Evolutionary conservation across 257 asterid species (phyloP), one percentile per base, ranked within the genome.

Genomic region (Solanum gandarillasii): DNA sequence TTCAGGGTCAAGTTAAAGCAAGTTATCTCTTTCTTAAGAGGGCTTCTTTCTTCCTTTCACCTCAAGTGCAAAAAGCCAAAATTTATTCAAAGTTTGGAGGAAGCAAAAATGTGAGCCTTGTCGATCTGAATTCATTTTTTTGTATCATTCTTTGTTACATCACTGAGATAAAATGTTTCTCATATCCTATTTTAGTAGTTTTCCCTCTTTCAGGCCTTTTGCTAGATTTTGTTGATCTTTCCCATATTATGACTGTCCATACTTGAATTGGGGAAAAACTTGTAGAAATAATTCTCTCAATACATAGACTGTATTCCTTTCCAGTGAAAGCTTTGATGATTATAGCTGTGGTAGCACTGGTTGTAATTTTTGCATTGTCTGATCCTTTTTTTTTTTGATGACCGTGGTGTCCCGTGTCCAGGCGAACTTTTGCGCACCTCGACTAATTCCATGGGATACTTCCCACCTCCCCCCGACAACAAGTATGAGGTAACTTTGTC

Each of bases 31-130:
- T 97, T 97, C 91, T 96, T 96, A 84, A 93, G 92, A 92, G 99
- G 99, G 38, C 98, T 97, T 88, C 92, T 97, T 90, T 93, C 96
- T 52, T 94, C 98, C 87, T 94, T 90, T 88, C 98, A 96, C 91
- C 92, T 94, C 83, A 97, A 97, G 94, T 97, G 99, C 96, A 96
- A 90, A 91, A 97, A 95, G 90, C 91, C 95, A 87, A 88, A 94
- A 60, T 97, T 97, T 90, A 86, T 90, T 78, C 91, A 87, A 86
- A 96, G 98, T 87, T 86, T 97, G 94, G 96, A 96, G 90, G 99
- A 97, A 92, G 99, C 98, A 89, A 96, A 93, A 93, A 88, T 94
- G 99, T 97, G 93, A 94, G 98, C 86, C 52, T 83, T 85, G 85
- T 88, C 85, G 31, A 32, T 74, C 43, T 11, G 65, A 48, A 31